Percentiles rank a stretch among this genome's conserved stretches.
These are phyloP conservation scores for Boletus pseudo-olivaceus DNA, from an alignment of 768 basidiomycete genomes.

Conservation along the genomic window DNA sequence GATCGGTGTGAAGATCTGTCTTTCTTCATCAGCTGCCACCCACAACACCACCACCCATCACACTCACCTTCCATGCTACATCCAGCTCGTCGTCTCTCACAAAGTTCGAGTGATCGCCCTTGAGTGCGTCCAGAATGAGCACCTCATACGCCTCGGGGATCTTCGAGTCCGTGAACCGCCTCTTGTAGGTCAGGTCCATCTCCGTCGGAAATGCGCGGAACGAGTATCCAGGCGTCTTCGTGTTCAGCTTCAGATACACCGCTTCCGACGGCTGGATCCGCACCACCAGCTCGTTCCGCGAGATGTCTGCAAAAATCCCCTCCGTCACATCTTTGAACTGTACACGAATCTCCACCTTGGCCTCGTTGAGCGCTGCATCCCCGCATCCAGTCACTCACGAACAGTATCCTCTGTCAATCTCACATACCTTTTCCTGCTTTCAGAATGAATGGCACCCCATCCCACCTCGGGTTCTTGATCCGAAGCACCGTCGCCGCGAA, in stretches of 20 bases:
- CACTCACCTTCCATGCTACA: slow-evolving; percentile 89
- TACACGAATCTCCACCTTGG: slow-evolving; percentile 96
- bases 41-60: neutral
- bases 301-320: slow-evolving; percentile 95
- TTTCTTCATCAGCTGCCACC: slow-evolving; percentile 3
- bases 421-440: slow-evolving; percentile 93
- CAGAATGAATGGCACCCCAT: slow-evolving; percentile 97
- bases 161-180: slow-evolving; percentile 82
- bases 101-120: slow-evolving; percentile 99
- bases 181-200: slow-evolving; percentile 98
- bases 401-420: slow-evolving; percentile 1
- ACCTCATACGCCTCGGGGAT: slow-evolving; percentile 98
- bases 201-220: slow-evolving; percentile 92
- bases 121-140: slow-evolving; percentile 91
- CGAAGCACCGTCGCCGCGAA: slow-evolving; percentile 87
- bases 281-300: slow-evolving; percentile 95
- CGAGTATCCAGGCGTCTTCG: slow-evolving; percentile 87
- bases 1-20: slow-evolving; percentile 88
- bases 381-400: slow-evolving; percentile 10
- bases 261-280: slow-evolving; percentile 97
- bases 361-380: slow-evolving; percentile 84
- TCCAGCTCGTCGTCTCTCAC: slow-evolving; percentile 97
- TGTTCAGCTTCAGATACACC: slow-evolving; percentile 95
- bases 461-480: slow-evolving; percentile 97
- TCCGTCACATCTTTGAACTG: slow-evolving; percentile 98